A percentile compares a stretch with the other conserved stretches of the same genome.
Conservation (phyloP, 805 yeast species). For the Ogataea pini region DNA sequence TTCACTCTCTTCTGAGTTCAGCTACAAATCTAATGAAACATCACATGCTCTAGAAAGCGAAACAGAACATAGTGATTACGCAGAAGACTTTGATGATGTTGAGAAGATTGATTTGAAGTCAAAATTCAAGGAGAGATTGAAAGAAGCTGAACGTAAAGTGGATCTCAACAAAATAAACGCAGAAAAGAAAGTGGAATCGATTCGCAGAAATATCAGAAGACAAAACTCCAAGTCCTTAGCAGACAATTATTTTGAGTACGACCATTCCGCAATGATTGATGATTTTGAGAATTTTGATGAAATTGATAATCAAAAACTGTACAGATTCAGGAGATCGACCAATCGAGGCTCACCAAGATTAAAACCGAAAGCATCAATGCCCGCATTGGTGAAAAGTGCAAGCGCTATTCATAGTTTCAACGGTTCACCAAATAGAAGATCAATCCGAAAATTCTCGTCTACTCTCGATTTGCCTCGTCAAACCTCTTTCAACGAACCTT, state of each 20-base stretch:
- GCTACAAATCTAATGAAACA: conserved; percentile 17
- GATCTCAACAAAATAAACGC: conserved; percentile 13
- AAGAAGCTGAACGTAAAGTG: conserved; percentile 21
- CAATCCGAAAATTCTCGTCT: conserved; percentile 33
- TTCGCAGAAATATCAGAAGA: conserved; percentile 11
- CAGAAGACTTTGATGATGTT: conserved; percentile 29
- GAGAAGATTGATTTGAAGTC: conserved; percentile 18
- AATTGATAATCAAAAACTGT: conserved; percentile 25
- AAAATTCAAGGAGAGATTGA: conserved; percentile 22
- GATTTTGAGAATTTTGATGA: conserved; percentile 32
- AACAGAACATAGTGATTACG: conserved; percentile 37
- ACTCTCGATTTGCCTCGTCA: conserved; percentile 29
- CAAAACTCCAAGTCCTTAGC: not conserved
- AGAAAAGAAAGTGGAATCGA: conserved; percentile 11
- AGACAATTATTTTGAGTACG: conserved; percentile 24
- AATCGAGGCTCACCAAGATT: conserved; percentile 11
- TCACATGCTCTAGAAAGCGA: conserved; percentile 31
- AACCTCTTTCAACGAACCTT: conserved; percentile 10
- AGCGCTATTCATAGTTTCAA: conserved; percentile 7
- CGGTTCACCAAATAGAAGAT: conserved; percentile 23
- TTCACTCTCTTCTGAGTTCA: conserved; percentile 29
- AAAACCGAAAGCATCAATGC: conserved; percentile 29
- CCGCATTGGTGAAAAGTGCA: conserved; percentile 22
- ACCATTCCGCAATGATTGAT: conserved; percentile 25
- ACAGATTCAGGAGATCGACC: conserved; percentile 21